phyloP scores from a whole-genome alignment of 139 green algal species.

The Chlamydomonas schloesseri region DNA sequence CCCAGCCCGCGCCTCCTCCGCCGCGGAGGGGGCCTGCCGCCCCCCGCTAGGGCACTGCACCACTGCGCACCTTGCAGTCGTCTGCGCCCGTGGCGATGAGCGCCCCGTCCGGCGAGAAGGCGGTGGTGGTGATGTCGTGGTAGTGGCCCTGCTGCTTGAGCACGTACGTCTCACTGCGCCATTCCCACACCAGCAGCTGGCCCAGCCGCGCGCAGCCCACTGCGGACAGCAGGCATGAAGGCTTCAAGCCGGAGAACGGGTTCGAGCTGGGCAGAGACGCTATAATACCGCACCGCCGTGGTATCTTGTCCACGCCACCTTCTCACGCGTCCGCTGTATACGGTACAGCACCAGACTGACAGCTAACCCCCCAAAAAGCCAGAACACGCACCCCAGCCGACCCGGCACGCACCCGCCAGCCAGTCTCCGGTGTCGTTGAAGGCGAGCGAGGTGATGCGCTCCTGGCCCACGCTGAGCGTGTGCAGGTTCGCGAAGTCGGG shows the following conservation, averaged over 20 bases:
- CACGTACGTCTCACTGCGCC: slow-evolving; percentile 95
- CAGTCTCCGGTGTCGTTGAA: slow-evolving; percentile 93
- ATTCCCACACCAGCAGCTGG: slow-evolving; percentile 99
- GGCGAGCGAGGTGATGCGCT: slow-evolving; percentile 74
- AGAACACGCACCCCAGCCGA: not conserved
- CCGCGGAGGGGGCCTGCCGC: too few relatives aligned
- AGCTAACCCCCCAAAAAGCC: too few relatives aligned
- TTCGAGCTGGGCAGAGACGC: too few relatives aligned
- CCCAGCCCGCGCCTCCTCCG: too few relatives aligned
- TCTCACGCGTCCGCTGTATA: too few relatives aligned
- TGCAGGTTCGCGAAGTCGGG: slow-evolving; percentile 83
- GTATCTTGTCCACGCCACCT: too few relatives aligned
- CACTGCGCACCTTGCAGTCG: slow-evolving; percentile 88
- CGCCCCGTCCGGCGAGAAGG: slow-evolving; percentile 89
- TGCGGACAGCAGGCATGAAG: too few relatives aligned
- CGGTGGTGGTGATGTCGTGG: slow-evolving; percentile 80
- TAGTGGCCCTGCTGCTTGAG: slow-evolving; percentile 90
- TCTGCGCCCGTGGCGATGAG: slow-evolving; percentile 89
- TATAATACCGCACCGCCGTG: too few relatives aligned
- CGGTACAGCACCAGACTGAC: too few relatives aligned
- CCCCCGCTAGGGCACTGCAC: too few relatives aligned
- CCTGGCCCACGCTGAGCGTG: slow-evolving; percentile 70
- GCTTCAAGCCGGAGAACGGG: too few relatives aligned
- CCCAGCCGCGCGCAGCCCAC: slow-evolving; percentile 90
- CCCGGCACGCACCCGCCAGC: slow-evolving; percentile 61